phyloP scores from a whole-genome alignment of 1,139 yeast species.

The Geotrichum reessii region DNA sequence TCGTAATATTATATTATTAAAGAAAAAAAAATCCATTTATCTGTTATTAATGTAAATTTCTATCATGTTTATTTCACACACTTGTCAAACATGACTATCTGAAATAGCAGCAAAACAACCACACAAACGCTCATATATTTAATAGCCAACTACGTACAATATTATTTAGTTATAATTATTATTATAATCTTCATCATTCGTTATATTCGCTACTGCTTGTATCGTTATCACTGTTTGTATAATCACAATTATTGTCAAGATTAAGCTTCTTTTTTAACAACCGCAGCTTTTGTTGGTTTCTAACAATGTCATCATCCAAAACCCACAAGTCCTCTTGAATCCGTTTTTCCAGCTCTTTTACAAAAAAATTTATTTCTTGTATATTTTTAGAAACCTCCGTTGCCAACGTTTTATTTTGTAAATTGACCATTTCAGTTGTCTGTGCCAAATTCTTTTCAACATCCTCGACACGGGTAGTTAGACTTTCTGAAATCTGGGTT shows the following conservation, averaged over 20 bases:
- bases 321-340: conserved; percentile 2
- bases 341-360: too few relatives aligned
- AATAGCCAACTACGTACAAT: background rate
- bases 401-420: background rate
- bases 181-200: background rate
- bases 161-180: too few relatives aligned
- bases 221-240: background rate
- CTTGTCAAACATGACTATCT: too few relatives aligned
- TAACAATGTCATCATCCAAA: conserved; percentile 1
- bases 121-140: too few relatives aligned
- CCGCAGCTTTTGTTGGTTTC: background rate
- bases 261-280: background rate
- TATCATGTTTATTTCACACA: too few relatives aligned
- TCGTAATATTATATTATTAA: too few relatives aligned
- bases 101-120: too few relatives aligned
- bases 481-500: background rate
- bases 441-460: background rate
- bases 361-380: background rate
- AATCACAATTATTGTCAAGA: background rate
- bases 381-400: background rate
- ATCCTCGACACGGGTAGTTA: background rate
- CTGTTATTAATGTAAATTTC: too few relatives aligned
- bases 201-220: background rate
- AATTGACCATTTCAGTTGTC: background rate
- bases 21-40: too few relatives aligned